These are phyloP conservation scores for Colletotrichum graminicola DNA, from an alignment of 2,329 filamentous ascomycete species.

Conservation along the genomic window DNA sequence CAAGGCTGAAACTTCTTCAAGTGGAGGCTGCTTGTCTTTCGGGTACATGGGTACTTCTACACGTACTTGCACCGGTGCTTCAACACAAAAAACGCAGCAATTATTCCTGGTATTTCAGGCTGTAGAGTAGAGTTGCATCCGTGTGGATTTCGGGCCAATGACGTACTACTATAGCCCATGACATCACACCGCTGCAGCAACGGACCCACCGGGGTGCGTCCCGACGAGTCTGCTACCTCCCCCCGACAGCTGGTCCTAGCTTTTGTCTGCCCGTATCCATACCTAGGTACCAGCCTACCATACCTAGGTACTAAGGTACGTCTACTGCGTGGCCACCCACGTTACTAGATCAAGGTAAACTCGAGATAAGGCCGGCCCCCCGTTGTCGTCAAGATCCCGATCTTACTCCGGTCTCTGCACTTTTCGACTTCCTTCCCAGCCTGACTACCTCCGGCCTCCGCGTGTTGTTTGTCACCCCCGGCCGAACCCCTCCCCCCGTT, in stretches of 20 bases:
- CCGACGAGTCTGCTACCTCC: slow-evolving; percentile 13
- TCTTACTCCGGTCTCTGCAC: slow-evolving; percentile 30
- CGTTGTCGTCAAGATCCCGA: slow-evolving; percentile 27
- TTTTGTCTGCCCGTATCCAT: background rate
- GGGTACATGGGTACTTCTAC: background rate
- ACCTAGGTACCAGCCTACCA: no score
- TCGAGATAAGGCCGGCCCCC: no score
- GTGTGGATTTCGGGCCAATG: slow-evolving; percentile 29
- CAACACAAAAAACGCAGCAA: no score
- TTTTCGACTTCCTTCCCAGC: slow-evolving; percentile 4
- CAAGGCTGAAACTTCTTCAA: slow-evolving; percentile 40
- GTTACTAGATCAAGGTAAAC: no score
- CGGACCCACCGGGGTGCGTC: slow-evolving; percentile 11
- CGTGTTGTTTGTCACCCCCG: slow-evolving; percentile 12
- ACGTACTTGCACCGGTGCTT: no score
- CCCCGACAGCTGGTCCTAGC: background rate
- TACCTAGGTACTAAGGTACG: slow-evolving; percentile 8
- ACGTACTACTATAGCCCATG: slow-evolving; percentile 34
- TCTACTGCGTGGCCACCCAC: background rate
- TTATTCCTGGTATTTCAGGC: background rate
- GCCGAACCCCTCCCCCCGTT: slow-evolving; percentile 23
- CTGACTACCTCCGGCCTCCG: slow-evolving; percentile 22
- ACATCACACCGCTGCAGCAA: slow-evolving; percentile 39
- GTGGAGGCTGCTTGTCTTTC: slow-evolving; percentile 16
- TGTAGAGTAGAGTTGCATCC: slow-evolving; percentile 19